phyloP scores from a whole-genome alignment of 83 land plant species.

The Isoetes engelmannii region DNA sequence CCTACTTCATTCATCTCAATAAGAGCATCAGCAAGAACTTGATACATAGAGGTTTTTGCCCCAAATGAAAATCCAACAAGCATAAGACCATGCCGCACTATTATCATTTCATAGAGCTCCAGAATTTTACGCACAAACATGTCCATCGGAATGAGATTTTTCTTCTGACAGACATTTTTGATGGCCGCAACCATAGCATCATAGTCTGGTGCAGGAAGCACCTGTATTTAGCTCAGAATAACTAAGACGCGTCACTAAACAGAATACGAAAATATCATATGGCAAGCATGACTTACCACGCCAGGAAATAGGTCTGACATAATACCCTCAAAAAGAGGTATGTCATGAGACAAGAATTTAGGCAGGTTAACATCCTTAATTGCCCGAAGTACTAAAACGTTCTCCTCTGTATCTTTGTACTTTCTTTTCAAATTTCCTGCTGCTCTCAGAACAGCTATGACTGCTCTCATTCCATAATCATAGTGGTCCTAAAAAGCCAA shows the following conservation, averaged over 20 bases:
- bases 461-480: slow-evolving; percentile 39
- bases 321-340: slow-evolving; percentile 35
- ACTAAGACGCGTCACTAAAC: not conserved
- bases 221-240: slow-evolving; percentile 10
- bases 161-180: slow-evolving; percentile 16
- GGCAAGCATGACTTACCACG: slow-evolving; percentile 17
- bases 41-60: slow-evolving; percentile 27
- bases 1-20: slow-evolving; percentile 10
- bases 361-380: slow-evolving; percentile 32
- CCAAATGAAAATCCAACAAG: slow-evolving; percentile 33
- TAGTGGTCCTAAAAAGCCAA: slow-evolving; percentile 23
- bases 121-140: slow-evolving; percentile 21
- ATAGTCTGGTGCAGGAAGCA: slow-evolving; percentile 30
- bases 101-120: slow-evolving; percentile 36
- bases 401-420: slow-evolving; percentile 26
- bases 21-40: slow-evolving; percentile 22
- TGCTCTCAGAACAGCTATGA: slow-evolving; percentile 31
- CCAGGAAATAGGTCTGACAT: slow-evolving; percentile 37
- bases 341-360: slow-evolving; percentile 35
- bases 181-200: slow-evolving; percentile 20
- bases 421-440: slow-evolving; percentile 32
- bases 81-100: slow-evolving; percentile 34
- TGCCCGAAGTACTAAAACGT: slow-evolving; percentile 28
- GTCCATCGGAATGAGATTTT: slow-evolving; percentile 16
- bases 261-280: not conserved